A percentile compares a stretch with the other conserved stretches of the same genome.
phyloP scores from a whole-genome alignment of 2,329 filamentous ascomycete genomes.

The Pseudocercospora pini-densiflorae region DNA sequence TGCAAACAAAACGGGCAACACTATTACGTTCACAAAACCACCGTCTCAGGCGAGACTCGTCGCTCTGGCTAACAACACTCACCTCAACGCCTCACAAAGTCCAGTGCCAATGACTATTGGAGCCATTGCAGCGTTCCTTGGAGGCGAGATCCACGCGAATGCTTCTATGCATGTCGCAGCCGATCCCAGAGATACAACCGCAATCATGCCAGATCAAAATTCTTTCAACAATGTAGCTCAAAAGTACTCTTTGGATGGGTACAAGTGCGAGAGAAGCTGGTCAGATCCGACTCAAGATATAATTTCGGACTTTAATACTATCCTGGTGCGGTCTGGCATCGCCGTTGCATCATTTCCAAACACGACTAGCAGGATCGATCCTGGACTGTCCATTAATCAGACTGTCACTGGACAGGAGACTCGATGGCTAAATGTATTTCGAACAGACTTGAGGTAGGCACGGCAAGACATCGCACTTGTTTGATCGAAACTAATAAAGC shows the following conservation, averaged over 20 bases:
- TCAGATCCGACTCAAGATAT: conserved; percentile 18
- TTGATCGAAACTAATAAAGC: no score
- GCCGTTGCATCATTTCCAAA: conserved; percentile 7
- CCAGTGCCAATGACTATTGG: conserved; percentile 3
- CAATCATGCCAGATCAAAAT: neutral
- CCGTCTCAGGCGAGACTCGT: conserved; percentile 11
- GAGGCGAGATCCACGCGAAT: conserved; percentile 4
- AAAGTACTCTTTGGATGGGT: neutral
- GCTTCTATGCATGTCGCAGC: neutral
- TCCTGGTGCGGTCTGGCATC: conserved; percentile 19
- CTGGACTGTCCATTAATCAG: neutral
- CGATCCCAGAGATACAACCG: neutral
- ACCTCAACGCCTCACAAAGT: neutral
- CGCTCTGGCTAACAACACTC: conserved; percentile 23
- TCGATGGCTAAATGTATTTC: conserved; percentile 1
- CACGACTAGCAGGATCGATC: conserved; percentile 8
- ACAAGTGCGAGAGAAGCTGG: conserved; percentile 9
- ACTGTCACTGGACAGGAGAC: neutral
- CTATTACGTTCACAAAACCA: neutral
- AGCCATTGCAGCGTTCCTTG: conserved; percentile 9
- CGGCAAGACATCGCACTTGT: neutral
- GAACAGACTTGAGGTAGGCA: neutral
- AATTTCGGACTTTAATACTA: conserved; percentile 16
- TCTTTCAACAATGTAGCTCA: conserved; percentile 10
- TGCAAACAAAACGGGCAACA: neutral